These are phyloP conservation scores for Fusarium sp. DNA, from an alignment of 2,329 filamentous ascomycete species.

Conservation along the genomic window DNA sequence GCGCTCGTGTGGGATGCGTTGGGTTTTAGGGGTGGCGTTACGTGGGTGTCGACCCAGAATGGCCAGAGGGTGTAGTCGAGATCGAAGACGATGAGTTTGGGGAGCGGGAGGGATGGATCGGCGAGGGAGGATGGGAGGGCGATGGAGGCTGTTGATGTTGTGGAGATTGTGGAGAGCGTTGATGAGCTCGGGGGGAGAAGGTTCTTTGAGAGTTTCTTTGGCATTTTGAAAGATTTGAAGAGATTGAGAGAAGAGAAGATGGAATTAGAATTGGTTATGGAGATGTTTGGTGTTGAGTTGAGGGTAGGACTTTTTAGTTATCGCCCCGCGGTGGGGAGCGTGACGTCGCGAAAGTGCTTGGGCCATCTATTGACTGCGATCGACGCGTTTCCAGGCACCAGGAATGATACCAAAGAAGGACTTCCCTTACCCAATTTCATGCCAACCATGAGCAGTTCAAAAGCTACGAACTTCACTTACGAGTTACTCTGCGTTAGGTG, in stretches of 20 bases:
- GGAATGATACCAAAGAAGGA: no score
- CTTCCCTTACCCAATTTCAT: no score
- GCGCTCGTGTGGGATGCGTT: slow-evolving; percentile 56
- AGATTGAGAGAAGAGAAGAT: background rate
- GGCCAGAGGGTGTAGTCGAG: slow-evolving; percentile 99
- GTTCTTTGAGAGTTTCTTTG: slow-evolving; percentile 49
- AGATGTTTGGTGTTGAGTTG: slow-evolving; percentile 20
- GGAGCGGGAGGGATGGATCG: slow-evolving; percentile 73
- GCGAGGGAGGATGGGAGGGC: slow-evolving; percentile 56
- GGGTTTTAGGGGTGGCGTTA: slow-evolving; percentile 75
- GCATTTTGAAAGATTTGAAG: slow-evolving; percentile 37
- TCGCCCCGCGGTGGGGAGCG: slow-evolving; percentile 21
- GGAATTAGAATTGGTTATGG: background rate
- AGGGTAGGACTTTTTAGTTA: slow-evolving; percentile 18
- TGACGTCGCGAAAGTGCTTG: slow-evolving; percentile 13
- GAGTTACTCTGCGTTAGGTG: no score
- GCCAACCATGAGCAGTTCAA: no score
- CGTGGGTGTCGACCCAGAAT: slow-evolving; percentile 97
- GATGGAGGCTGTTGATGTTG: slow-evolving; percentile 46
- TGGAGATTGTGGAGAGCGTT: slow-evolving; percentile 44
- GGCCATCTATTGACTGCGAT: background rate
- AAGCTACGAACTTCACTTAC: no score
- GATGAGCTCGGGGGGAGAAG: slow-evolving; percentile 36
- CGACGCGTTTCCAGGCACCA: background rate
- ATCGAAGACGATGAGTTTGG: slow-evolving; percentile 89